Percentiles rank a stretch among this genome's conserved stretches.
phyloP scores from a whole-genome alignment of 208 protist genomes.

The Crithidia acanthocephali region DNA sequence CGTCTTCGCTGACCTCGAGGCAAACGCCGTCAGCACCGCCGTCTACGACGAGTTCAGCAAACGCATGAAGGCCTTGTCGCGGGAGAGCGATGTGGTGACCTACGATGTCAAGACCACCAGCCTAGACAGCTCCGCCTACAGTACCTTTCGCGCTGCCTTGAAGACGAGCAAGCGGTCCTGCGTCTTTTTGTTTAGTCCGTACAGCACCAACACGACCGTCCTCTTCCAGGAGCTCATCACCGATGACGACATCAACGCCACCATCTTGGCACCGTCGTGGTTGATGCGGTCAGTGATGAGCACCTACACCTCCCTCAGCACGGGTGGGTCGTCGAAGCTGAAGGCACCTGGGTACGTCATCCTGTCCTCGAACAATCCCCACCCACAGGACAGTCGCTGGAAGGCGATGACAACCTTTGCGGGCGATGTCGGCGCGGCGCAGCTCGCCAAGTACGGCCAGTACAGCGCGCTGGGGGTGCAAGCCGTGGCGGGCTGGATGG shows the following conservation, averaged over 20 bases:
- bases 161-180: neutral
- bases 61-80: constrained; percentile 6
- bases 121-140: neutral
- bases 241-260: neutral
- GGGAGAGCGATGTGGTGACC: neutral
- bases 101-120: neutral
- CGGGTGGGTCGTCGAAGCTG: neutral
- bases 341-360: constrained; percentile 4
- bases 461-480: constrained; percentile 7
- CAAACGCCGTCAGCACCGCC: neutral
- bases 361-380: constrained; percentile 25
- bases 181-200: constrained; percentile 19
- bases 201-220: neutral
- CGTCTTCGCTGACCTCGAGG: constrained; percentile 3
- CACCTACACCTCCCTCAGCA: neutral
- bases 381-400: constrained; percentile 24
- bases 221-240: constrained; percentile 5
- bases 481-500: constrained; percentile 18
- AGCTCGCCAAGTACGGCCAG: neutral
- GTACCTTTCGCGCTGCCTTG: neutral
- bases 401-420: constrained; percentile 1
- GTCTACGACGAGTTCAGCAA: constrained; percentile 6
- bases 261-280: constrained; percentile 25
- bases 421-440: neutral
- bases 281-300: constrained; percentile 10